phyloP scores from a whole-genome alignment of 345 rosid genomes.

The Acer campestre region DNA sequence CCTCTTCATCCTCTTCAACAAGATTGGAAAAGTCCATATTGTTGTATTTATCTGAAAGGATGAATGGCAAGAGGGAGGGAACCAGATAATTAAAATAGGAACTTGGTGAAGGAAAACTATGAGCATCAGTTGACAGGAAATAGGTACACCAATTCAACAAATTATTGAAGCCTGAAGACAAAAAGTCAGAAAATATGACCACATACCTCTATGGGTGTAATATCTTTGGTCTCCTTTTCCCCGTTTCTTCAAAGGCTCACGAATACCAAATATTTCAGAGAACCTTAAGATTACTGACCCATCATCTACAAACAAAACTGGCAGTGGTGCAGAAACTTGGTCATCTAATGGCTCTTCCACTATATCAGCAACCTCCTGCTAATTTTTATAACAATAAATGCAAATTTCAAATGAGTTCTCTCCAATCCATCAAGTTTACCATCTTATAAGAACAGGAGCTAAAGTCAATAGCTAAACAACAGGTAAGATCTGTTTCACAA shows the following conservation, averaged over 20 bases:
- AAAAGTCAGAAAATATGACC: conserved; percentile 14
- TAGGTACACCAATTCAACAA: conserved; percentile 5
- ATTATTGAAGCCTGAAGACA: not conserved
- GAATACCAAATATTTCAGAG: conserved; percentile 96
- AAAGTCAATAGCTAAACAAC: not conserved
- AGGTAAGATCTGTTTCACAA: not conserved
- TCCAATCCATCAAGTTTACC: not conserved
- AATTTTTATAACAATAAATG: not conserved
- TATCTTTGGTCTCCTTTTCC: conserved; percentile 66
- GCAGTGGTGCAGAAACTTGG: conserved; percentile 59
- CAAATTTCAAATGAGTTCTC: not conserved
- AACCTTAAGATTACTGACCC: conserved; percentile 81
- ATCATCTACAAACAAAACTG: conserved; percentile 83
- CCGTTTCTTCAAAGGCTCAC: conserved; percentile 66
- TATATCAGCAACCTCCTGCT: conserved; percentile 46
- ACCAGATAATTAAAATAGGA: not conserved
- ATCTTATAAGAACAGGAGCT: not conserved
- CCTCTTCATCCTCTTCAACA: conserved; percentile 93
- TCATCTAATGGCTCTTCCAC: conserved; percentile 45
- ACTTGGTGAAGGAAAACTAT: not conserved
- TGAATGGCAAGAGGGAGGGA: conserved; percentile 12
- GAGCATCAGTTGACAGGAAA: not conserved
- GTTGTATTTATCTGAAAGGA: conserved; percentile 62
- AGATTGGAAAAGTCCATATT: conserved; percentile 58
- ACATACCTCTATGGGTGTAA: conserved; percentile 60